A percentile compares a stretch with the other conserved stretches of the same genome.
Conservation (phyloP, 2,329 filamentous ascomycete species). For the Elsinoe fawcettii region DNA sequence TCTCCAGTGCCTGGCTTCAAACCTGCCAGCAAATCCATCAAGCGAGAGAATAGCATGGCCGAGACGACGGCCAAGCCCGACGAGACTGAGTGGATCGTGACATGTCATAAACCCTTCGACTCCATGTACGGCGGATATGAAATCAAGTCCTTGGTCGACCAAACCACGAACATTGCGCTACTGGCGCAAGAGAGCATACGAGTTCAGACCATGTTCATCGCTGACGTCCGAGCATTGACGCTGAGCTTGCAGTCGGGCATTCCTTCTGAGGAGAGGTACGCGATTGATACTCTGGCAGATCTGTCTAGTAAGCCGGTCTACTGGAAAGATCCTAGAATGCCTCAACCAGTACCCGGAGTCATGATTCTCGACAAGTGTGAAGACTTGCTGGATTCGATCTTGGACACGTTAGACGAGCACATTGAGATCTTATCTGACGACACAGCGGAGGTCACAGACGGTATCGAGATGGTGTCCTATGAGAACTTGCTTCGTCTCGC, state of each 20-base stretch:
- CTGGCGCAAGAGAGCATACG: constrained; percentile 68
- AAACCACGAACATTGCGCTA: constrained; percentile 59
- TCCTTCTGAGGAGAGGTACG: constrained; percentile 79
- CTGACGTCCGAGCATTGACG: constrained; percentile 84
- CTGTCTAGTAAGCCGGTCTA: constrained; percentile 45
- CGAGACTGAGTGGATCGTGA: constrained; percentile 15
- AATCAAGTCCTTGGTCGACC: constrained; percentile 53
- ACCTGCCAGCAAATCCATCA: constrained; percentile 15
- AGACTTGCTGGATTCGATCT: constrained; percentile 76
- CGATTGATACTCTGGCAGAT: constrained; percentile 72
- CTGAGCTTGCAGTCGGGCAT: constrained; percentile 87
- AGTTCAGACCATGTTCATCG: constrained; percentile 70
- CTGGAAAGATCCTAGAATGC: constrained; percentile 9
- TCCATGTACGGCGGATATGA: constrained; percentile 59
- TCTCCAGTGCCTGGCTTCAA: constrained; percentile 17
- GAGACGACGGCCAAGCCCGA: constrained; percentile 12
- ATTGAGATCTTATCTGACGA: constrained; percentile 77
- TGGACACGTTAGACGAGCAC: constrained; percentile 88
- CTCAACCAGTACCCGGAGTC: constrained; percentile 46
- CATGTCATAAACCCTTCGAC: constrained; percentile 20
- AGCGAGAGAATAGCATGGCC: constrained; percentile 16
- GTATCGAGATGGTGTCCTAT: constrained; percentile 73
- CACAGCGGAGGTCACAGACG: constrained; percentile 77
- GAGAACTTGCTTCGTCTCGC: constrained; percentile 81
- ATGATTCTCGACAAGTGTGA: constrained; percentile 70